These are phyloP conservation scores for Claviceps paspali DNA, from an alignment of 2,329 filamentous ascomycete genomes.

Conservation along the genomic window DNA sequence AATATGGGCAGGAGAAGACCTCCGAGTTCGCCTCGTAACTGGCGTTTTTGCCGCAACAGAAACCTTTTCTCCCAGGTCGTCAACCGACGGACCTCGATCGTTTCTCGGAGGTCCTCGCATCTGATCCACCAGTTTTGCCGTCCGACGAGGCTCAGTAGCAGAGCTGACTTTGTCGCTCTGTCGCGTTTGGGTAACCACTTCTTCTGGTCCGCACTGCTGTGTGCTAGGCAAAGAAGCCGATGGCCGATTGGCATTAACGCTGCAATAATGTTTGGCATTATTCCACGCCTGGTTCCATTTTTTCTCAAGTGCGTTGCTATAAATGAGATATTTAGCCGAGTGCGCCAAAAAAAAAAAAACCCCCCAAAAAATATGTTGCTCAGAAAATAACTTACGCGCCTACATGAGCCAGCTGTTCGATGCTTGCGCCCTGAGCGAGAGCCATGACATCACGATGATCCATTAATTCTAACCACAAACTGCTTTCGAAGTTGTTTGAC, in stretches of 20 bases:
- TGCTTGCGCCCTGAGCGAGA: background rate
- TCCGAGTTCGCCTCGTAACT: conserved; percentile 13
- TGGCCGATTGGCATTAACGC: background rate
- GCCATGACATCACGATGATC: background rate
- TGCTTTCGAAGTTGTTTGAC: background rate
- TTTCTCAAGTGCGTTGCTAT: background rate
- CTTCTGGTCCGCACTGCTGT: background rate
- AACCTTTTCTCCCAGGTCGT: background rate
- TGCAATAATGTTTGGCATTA: background rate
- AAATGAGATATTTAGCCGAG: background rate
- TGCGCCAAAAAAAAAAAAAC: background rate
- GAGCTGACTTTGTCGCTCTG: background rate
- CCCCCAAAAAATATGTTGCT: too few relatives aligned
- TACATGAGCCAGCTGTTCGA: background rate
- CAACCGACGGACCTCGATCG: background rate
- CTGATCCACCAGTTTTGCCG: background rate
- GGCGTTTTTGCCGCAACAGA: conserved; percentile 1
- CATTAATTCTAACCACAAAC: conserved; percentile 12
- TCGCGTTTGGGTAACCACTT: background rate
- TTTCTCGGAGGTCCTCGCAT: conserved; percentile 1
- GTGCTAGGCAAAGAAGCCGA: background rate
- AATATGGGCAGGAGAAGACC: conserved; percentile 7
- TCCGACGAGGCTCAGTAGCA: background rate
- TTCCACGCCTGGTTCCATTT: conserved; percentile 2
- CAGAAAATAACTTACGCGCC: background rate